Evolutionary conservation across 148 eudicot genomes (phyloP), one percentile per base, ranked within the genome.

Genomic region (Heliamphora exappendiculata): DNA sequence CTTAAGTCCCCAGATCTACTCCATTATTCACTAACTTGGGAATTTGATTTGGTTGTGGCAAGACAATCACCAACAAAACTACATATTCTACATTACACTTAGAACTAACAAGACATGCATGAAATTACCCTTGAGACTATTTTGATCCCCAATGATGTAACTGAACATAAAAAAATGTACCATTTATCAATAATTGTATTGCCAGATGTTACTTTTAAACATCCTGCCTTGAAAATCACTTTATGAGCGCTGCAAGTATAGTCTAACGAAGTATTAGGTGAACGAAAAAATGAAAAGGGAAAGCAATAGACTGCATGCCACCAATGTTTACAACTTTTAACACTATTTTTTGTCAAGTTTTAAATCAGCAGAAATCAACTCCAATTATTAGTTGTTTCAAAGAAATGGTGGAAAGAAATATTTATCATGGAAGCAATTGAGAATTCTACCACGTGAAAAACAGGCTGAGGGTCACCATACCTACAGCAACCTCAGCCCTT

Each of bases 401-500:
- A 26, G 4, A 53, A 53, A 53, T 53, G n/a, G 22, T 53, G 12
- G 58, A 53, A 53, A 53, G 7, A 22, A 14, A 24, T 26, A 42
- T 20, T 44, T 42, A 41, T 12, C 28, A 3, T 14, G 3, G 74
- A 50, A 7, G 60, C 41, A 50, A 51, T 9, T 33, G 4, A 31
- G 17, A 71, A 33, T 29, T 51, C 59, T 51, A 33, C 55, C 51
- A 69, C 2, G 29, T 44, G 45, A 74, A 31, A 67, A 26, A n/a
- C n/a, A 36, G 59, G 73, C 11, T 19, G 70, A 55, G 9, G 70
- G 31, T 67, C 20, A 3, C 74, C 91, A 60, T 90, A 95, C 99
- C 99, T 72, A 91, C 96, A 72, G 97, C 96, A 81, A 95, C 91
- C 85, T 95, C 99, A 67, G 91, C 93, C 72, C 97, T 85, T 41